Conservation (phyloP, 2,329 filamentous ascomycete species). For the Epichloe scottii region DNA sequence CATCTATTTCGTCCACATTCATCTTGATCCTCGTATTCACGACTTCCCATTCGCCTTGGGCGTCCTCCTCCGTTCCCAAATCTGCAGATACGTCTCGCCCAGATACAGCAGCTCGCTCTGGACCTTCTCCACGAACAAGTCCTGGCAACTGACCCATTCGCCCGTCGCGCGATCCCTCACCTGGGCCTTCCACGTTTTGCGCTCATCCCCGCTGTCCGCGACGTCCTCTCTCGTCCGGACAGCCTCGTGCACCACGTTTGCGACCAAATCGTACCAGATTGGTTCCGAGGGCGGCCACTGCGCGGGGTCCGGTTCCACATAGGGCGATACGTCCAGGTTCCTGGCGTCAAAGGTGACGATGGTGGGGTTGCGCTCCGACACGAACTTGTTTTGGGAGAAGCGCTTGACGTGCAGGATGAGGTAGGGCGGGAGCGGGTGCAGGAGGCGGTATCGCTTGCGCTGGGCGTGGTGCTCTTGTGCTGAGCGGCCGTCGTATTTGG, state of each 20-base stretch:
- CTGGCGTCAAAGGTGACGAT: constrained; percentile 92
- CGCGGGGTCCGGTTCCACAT: constrained; percentile 74
- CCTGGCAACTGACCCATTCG: constrained; percentile 89
- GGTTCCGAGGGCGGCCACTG: constrained; percentile 63
- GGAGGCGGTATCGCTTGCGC: constrained; percentile 74
- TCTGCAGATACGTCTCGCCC: constrained; percentile 87
- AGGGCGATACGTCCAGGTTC: constrained; percentile 74
- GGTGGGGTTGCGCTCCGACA: constrained; percentile 89
- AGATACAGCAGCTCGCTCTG: constrained; percentile 83
- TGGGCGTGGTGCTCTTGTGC: constrained; percentile 84
- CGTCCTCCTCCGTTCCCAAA: constrained; percentile 74
- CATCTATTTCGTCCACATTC: too few relatives aligned
- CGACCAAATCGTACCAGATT: constrained; percentile 88
- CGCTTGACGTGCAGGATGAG: constrained; percentile 93
- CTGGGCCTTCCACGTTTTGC: constrained; percentile 90
- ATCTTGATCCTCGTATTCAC: not conserved
- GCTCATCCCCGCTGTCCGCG: constrained; percentile 76
- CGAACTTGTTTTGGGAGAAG: constrained; percentile 94
- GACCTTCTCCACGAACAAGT: constrained; percentile 82
- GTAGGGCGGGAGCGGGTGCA: constrained; percentile 84
- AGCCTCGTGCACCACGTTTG: constrained; percentile 84
- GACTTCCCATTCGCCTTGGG: not conserved
- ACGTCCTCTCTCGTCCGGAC: constrained; percentile 70
- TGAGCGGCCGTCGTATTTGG: constrained; percentile 83
- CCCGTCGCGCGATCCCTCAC: constrained; percentile 67